Evolutionary conservation across 2,329 filamentous ascomycete species (phyloP), one percentile per base, ranked within the genome.

Genomic region (Raffaelea ambrosiae): DNA sequence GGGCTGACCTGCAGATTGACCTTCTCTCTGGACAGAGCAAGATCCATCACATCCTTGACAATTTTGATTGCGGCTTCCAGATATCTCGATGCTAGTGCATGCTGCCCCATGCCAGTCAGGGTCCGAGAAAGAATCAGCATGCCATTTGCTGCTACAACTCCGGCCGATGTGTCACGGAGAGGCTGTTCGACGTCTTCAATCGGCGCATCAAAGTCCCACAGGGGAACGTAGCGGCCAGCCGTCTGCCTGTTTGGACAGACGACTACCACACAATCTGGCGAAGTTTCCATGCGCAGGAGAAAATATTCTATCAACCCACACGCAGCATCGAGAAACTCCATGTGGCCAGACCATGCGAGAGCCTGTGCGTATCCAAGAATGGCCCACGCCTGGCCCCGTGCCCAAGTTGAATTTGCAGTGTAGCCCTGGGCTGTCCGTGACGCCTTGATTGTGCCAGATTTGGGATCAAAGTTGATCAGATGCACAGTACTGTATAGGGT

Each of bases 321-420:
- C 0, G 74, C 68, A 0, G 70, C 69, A 0, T 66, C 55, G 0
- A 76, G 59, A 42, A 73, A 75, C 3, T 61, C 61, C 0, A 47
- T 18, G 1, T 73, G 66, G 16, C 65, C 66, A 0, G 72, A 75
- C 72, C 72, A 76, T 21, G 58, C 59, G 48, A 71, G 75, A 0
- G 70, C 68, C 51, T 76, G 72, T 0, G 72, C 64, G 41, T 72
- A 76, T 0, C 73, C 73, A 16, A 73, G 59, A n/a, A 76, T 68
- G 0, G 63, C 66, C 73, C 73, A 76, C 0, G 71, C 71, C 47
- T 77, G 73, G 1, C 73, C 73, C 11, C 73, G 65, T 8, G 68
- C 63, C 73, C 73, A 77, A 0, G 71, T 74, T 0, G 71, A 74
- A n/a, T 61, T 55, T 29, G 68, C 67, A 1, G 58, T 51, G 52